A percentile compares a stretch with the other conserved stretches of the same genome.
Evolutionary conservation across 495 filamentous ascomycete species (phyloP).

Genomic region (Neurospora sp.): DNA sequence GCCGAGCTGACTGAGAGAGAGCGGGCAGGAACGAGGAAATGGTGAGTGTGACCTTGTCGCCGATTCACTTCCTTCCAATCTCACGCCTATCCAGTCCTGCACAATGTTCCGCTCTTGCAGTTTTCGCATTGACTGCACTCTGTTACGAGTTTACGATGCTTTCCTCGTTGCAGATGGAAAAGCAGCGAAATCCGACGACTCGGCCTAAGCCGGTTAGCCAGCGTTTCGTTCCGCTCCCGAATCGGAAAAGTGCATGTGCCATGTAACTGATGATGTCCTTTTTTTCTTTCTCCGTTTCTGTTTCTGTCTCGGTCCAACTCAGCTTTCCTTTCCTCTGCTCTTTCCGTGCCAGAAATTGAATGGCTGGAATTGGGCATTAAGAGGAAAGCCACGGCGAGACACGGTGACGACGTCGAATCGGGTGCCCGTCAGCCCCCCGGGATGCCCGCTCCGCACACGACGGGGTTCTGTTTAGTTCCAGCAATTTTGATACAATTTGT

Average conservation of each 20-base stretch:
- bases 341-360: slow-evolving; percentile 2
- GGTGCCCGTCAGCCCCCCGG: slow-evolving; percentile 3
- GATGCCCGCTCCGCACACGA: neutral
- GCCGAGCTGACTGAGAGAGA: neutral
- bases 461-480: neutral
- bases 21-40: neutral
- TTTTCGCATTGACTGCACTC: neutral
- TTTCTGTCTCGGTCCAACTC: neutral
- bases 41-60: neutral
- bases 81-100: neutral
- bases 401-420: slow-evolving; percentile 20
- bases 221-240: neutral
- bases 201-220: neutral
- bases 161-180: neutral
- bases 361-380: slow-evolving; percentile 23
- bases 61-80: neutral
- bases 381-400: slow-evolving; percentile 1
- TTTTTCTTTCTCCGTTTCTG: neutral
- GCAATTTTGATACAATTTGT: neutral
- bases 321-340: neutral
- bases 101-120: neutral
- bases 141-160: neutral
- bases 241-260: neutral
- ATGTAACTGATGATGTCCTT: neutral
- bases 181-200: neutral